These are phyloP conservation scores for Pseudocercospora pini-densiflorae DNA, from an alignment of 2,329 filamentous ascomycete species.

Conservation along the genomic window DNA sequence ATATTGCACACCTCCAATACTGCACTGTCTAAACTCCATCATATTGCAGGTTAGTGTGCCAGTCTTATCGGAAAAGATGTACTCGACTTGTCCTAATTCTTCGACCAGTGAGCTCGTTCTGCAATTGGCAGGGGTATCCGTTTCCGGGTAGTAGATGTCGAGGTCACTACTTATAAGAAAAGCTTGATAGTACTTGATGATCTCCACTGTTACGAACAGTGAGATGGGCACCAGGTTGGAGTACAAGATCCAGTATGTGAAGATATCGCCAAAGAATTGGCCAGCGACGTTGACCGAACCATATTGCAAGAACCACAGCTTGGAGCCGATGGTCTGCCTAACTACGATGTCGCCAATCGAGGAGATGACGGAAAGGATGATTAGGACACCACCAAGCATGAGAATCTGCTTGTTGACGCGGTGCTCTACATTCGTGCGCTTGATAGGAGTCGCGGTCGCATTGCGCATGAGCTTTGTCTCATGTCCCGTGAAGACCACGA, in stretches of 20 bases:
- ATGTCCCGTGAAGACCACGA: constrained; percentile 96
- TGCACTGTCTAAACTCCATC: constrained; percentile 98
- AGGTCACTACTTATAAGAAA: constrained; percentile 97
- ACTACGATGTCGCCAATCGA: constrained; percentile 89
- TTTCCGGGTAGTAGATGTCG: constrained; percentile 97
- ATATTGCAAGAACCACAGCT: constrained; percentile 75
- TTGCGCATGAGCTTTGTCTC: constrained; percentile 99
- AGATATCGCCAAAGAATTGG: constrained; percentile 90
- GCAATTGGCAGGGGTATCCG: constrained; percentile 93
- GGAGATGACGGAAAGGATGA: constrained; percentile 84
- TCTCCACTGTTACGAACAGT: constrained; percentile 94
- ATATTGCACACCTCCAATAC: constrained; percentile 92
- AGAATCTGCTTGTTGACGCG: constrained; percentile 94
- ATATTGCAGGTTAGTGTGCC: constrained; percentile 96
- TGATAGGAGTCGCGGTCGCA: constrained; percentile 95
- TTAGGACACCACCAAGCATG: constrained; percentile 81
- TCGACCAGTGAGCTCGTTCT: constrained; percentile 95
- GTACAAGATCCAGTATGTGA: constrained; percentile 98
- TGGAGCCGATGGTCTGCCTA: constrained; percentile 64
- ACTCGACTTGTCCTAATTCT: constrained; percentile 97
- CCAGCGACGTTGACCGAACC: constrained; percentile 66
- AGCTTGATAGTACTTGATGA: constrained; percentile 98
- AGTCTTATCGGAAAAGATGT: constrained; percentile 98
- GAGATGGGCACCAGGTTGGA: constrained; percentile 97
- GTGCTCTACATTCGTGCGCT: constrained; percentile 92